Conservation (phyloP, 805 yeast genomes). For the Crinitomyces ghanaensis region DNA sequence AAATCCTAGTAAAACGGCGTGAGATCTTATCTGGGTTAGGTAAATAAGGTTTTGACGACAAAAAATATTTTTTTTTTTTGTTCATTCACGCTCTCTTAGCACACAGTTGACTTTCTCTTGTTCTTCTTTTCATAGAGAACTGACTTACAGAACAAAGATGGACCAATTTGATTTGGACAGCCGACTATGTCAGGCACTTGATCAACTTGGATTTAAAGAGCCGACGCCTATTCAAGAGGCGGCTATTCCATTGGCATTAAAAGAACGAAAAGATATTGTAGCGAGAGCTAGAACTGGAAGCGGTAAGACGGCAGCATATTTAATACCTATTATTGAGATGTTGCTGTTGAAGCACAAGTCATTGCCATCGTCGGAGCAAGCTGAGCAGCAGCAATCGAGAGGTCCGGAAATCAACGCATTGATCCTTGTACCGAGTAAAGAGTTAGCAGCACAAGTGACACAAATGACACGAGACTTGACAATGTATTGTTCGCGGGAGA, state of each 20-base stretch:
- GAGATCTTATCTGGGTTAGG: slow-evolving; percentile 1
- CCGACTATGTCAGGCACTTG: slow-evolving; percentile 72
- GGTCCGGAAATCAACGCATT: slow-evolving; percentile 37
- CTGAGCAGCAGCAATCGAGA: slow-evolving; percentile 15
- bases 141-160: slow-evolving; percentile 1
- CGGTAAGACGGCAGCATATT: slow-evolving; percentile 88
- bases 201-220: slow-evolving; percentile 63
- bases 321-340: slow-evolving; percentile 75
- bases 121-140: slow-evolving; percentile 2
- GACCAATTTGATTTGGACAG: slow-evolving; percentile 72
- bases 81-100: neutral
- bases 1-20: no score
- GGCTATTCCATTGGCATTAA: slow-evolving; percentile 85
- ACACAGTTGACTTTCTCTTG: no score
- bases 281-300: slow-evolving; percentile 95
- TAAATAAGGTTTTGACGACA: neutral
- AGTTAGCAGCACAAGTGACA: slow-evolving; percentile 75
- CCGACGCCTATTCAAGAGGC: slow-evolving; percentile 88
- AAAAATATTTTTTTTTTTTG: neutral
- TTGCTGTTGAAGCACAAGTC: slow-evolving; percentile 36
- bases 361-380: slow-evolving; percentile 3
- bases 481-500: slow-evolving; percentile 55
- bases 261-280: slow-evolving; percentile 81
- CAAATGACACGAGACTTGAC: slow-evolving; percentile 58
- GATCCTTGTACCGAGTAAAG: slow-evolving; percentile 86